Evolutionary conservation across 148 eudicot species (phyloP), one percentile per base, ranked within the genome.

Genomic region (Rhododendron simsii): DNA sequence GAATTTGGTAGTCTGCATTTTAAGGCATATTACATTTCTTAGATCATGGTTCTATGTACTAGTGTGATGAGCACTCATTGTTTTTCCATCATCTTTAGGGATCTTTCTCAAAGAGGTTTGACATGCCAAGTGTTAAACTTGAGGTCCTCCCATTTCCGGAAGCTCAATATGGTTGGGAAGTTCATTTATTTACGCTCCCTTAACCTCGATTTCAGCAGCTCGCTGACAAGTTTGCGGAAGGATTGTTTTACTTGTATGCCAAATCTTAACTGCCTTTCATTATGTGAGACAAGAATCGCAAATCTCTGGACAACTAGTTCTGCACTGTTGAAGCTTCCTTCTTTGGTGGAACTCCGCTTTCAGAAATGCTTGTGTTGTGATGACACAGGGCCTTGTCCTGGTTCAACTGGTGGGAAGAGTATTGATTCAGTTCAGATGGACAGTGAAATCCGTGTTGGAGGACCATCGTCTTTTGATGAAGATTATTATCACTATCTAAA

Each of bases 221-320:
- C 91, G 15, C 94, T 92, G 63, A 76, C 89, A 57, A 88, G 91
- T 77, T 89, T 92, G 81, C 89, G 88, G n/a, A 90, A 88, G 90
- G 92, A 87, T 81, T 92, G 92, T 83, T 92, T 92, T 88, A 45
- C 89, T 61, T 89, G 86, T 71, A 92, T 92, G 94, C 94, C 94
- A 74, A 92, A 88, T 87, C 50, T 92, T 50, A 91, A 87, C 78
- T 84, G 84, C 85, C 91, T 92, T 77, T 92, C 94, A 6, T 86
- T 92, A 57, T 92, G 94, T 74, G 94, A 74, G 84, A 92, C 94
- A 69, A 92, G 90, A 87, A 86, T 92, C 53, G 55, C 91, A 78
- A 92, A 92, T 88, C 90, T 92, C 53, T 92, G 94, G 94, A 91
- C 91, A 79, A 92, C 94, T 67, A 87, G 87, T 83, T 89, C 91